Evolutionary conservation across 345 rosid genomes (phyloP).

Genomic region (Odontarrhena argentea): DNA sequence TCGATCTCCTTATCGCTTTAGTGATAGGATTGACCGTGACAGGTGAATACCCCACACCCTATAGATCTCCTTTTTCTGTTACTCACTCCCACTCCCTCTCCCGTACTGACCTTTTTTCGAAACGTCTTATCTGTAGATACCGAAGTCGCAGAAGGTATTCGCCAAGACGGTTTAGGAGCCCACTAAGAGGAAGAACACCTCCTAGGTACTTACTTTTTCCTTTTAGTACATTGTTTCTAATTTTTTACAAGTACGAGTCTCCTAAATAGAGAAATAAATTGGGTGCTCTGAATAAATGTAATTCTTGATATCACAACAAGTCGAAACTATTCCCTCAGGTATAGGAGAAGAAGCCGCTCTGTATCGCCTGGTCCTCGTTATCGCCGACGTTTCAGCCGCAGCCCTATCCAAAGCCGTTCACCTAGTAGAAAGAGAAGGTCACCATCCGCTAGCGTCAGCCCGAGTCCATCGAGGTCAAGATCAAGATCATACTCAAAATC

Average conservation of each 20-base stretch:
- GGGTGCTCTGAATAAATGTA: not conserved
- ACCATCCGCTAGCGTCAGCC: constrained; percentile 59
- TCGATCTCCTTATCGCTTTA: constrained; percentile 78
- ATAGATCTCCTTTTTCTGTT: constrained; percentile 3
- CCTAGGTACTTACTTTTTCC: constrained; percentile 56
- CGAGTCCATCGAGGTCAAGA: constrained; percentile 57
- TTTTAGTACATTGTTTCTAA: constrained; percentile 11
- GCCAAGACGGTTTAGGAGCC: constrained; percentile 87
- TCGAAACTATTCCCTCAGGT: constrained; percentile 50
- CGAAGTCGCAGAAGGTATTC: constrained; percentile 76
- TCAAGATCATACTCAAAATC: constrained; percentile 67
- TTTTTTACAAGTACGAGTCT: not conserved
- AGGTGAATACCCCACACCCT: constrained; percentile 49
- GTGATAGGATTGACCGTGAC: constrained; percentile 66
- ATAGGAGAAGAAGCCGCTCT: constrained; percentile 79
- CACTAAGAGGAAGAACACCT: constrained; percentile 82
- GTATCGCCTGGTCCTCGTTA: constrained; percentile 63
- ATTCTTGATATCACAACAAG: constrained; percentile 14
- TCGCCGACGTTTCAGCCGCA: constrained; percentile 61
- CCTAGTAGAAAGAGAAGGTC: constrained; percentile 54
- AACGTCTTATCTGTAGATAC: constrained; percentile 47
- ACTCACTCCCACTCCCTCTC: not conserved
- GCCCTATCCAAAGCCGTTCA: constrained; percentile 63
- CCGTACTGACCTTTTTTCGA: constrained; percentile 1
- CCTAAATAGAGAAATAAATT: not conserved